Conservation (phyloP, 768 basidiomycete species). For the Candolleomyces aberdarensis region DNA sequence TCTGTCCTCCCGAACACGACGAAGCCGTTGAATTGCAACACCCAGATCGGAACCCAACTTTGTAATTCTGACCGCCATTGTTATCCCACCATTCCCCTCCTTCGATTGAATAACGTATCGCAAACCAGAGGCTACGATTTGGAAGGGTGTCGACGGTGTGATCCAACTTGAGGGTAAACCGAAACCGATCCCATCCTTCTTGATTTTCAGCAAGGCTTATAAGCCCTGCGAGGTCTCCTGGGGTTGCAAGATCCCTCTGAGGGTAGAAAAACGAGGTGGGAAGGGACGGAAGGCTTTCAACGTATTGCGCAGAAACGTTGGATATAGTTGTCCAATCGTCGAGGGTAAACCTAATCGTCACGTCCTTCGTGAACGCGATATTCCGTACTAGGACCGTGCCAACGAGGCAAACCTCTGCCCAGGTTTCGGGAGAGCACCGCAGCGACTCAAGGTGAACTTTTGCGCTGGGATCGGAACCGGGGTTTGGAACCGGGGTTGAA, state of each 20-base stretch:
- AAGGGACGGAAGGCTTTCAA: constrained; percentile 37
- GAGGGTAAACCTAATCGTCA: constrained; percentile 84
- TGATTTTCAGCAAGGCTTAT: constrained; percentile 3
- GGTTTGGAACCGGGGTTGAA: constrained; percentile 26
- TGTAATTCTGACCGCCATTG: constrained; percentile 76
- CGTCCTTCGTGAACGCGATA: constrained; percentile 79
- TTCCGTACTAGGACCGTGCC: constrained; percentile 86
- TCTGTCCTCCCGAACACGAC: no score
- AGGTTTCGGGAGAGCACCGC: constrained; percentile 10
- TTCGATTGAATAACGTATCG: constrained; percentile 43
- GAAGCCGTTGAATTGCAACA: no score
- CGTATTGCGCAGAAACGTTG: constrained; percentile 62
- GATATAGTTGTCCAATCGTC: constrained; percentile 93
- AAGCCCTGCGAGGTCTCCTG: constrained; percentile 13
- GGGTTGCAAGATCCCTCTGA: not conserved
- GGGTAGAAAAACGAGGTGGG: constrained; percentile 25
- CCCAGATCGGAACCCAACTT: constrained; percentile 53
- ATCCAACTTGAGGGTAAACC: constrained; percentile 64
- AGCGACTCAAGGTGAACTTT: constrained; percentile 33
- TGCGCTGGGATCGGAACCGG: constrained; percentile 16
- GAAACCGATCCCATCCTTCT: constrained; percentile 53
- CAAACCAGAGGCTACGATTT: constrained; percentile 57
- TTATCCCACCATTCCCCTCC: constrained; percentile 94
- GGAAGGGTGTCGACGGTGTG: constrained; percentile 55
- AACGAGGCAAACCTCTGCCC: constrained; percentile 33